Conservation (phyloP, 2,329 filamentous ascomycete genomes). For the Xylaria sp. region DNA sequence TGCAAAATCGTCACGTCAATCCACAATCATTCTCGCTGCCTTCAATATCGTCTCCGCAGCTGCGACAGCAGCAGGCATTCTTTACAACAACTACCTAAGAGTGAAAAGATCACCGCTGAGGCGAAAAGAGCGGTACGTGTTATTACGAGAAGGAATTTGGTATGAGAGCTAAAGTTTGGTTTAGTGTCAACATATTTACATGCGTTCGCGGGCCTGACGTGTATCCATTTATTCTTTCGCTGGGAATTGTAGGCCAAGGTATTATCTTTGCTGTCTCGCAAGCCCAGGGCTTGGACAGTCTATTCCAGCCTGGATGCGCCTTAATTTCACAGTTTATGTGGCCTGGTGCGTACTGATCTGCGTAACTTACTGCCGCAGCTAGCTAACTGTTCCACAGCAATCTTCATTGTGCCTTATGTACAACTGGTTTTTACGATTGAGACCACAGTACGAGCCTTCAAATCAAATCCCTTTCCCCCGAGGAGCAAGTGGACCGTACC, state of each 20-base stretch:
- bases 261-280: constrained; percentile 67
- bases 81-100: constrained; percentile 64
- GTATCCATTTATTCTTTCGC: constrained; percentile 66
- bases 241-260: constrained; percentile 68
- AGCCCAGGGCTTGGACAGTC: constrained; percentile 61
- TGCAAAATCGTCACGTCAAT: constrained; percentile 68
- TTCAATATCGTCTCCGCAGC: constrained; percentile 70
- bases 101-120: constrained; percentile 53
- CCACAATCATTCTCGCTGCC: constrained; percentile 68
- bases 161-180: constrained; percentile 36
- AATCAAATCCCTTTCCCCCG: constrained; percentile 64
- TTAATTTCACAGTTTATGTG: constrained; percentile 67
- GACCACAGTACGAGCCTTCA: constrained; percentile 65
- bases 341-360: constrained; percentile 58
- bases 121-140: constrained; percentile 54
- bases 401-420: constrained; percentile 73
- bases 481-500: constrained; percentile 69
- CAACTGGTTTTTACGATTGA: constrained; percentile 74
- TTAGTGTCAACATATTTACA: constrained; percentile 49
- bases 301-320: constrained; percentile 64
- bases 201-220: constrained; percentile 60
- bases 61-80: constrained; percentile 64
- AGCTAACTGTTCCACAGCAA: constrained; percentile 57
- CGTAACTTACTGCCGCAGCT: background rate
- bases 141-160: constrained; percentile 18